Conservation (phyloP, 805 yeast species). For the Kuraishia hungarica region DNA sequence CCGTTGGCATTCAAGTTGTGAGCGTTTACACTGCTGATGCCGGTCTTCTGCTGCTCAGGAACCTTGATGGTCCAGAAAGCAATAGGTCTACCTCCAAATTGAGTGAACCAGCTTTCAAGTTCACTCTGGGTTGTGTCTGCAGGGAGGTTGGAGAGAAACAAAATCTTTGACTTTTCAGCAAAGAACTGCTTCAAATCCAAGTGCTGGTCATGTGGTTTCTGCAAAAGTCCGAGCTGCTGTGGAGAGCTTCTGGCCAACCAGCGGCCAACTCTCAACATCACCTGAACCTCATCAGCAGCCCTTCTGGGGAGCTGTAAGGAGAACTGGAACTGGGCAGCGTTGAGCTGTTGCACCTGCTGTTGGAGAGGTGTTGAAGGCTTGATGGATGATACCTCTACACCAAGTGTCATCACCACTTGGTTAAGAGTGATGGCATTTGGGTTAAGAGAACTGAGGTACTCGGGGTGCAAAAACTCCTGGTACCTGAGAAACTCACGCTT, state of each 20-base stretch:
- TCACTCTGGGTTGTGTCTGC: conserved; percentile 85
- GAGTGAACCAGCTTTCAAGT: conserved; percentile 85
- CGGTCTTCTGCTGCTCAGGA: neutral
- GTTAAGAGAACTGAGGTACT: conserved; percentile 27
- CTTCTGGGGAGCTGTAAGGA: conserved; percentile 27
- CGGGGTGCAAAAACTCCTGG: conserved; percentile 55
- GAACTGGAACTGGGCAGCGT: conserved; percentile 4
- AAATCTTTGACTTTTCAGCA: conserved; percentile 66
- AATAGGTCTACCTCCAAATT: conserved; percentile 76
- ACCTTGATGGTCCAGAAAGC: conserved; percentile 75
- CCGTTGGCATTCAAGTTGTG: conserved; percentile 9
- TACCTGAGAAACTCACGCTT: conserved; percentile 65
- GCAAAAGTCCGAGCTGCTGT: conserved; percentile 45
- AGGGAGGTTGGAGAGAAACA: conserved; percentile 75
- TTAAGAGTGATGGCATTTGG: conserved; percentile 13
- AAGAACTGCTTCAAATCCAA: conserved; percentile 63
- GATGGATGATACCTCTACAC: conserved; percentile 12
- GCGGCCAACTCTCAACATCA: conserved; percentile 34
- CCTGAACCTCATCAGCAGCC: conserved; percentile 35
- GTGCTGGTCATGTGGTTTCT: conserved; percentile 70
- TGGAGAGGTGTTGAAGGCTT: conserved; percentile 7
- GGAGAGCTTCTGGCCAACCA: conserved; percentile 41
- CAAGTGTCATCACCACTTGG: conserved; percentile 13
- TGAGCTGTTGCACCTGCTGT: neutral
- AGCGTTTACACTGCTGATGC: conserved; percentile 3